Evolutionary conservation across 352 stramenopile genomes (phyloP), one percentile per base, ranked within the genome.

Genomic region (Globisporangium camurandrum): DNA sequence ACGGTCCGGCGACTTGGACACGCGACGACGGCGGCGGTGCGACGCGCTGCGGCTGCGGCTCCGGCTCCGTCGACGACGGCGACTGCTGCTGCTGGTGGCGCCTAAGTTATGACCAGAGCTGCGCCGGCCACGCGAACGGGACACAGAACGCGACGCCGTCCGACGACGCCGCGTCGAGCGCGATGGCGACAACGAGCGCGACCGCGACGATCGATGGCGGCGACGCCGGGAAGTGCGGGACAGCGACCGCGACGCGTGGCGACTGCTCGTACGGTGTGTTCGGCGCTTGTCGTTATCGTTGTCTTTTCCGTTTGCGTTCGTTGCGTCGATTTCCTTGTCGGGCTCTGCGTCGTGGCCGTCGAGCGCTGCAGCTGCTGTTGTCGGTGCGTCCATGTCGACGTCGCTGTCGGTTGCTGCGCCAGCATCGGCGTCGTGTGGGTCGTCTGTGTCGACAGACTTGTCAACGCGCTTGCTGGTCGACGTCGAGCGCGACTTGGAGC

Each of bases 161-260:
- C 55, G 53, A 34, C 73, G 69, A n/a, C 64, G 61, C 24, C 71
- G 64, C 36, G 58, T 68, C 30, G 71, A 72, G 1, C 71, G 64
- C 36, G 59, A 71, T 30, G 67, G 75, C 1, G 65, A 72, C 11
- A 61, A 46, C 16, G 75, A 86, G 5, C 61, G 73, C 2, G 74
- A 87, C 20, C 69, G 62, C 30, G 73, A 85, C 27, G 71, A 82
- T 10, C 71, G 70, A 37, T 66, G 75, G 19, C 71, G 69, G 31
- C 70, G 67, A 41, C 59, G 71, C 34, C 67, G 56, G 4, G 70
- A 78, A n/a, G 81, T 86, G 9, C 69, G 62, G 6, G 74, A 74
- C 23, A 69, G 64, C 34, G 77, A 86, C 2, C 57, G 64, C 22
- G 82, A 90, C 11, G 76, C 87, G 9, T 66, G 71, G 11, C 70